phyloP scores from a whole-genome alignment of 192 early-diverging fungal species.

The Pilaira anomala region DNA sequence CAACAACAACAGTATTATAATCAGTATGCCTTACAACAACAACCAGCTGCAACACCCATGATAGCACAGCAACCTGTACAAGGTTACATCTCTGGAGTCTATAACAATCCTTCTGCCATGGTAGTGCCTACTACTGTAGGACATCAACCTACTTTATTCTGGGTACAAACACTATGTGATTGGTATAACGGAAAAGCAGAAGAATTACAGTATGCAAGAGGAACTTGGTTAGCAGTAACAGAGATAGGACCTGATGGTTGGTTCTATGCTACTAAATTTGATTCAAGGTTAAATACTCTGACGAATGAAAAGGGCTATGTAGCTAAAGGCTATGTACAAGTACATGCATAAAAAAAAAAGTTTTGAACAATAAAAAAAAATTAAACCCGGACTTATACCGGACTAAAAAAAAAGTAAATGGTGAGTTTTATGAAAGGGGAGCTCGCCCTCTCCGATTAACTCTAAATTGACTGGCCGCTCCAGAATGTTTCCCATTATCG shows the following conservation, averaged over 20 bases:
- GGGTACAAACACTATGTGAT: constrained; percentile 44
- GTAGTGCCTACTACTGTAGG: background rate
- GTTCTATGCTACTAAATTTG: constrained; percentile 44
- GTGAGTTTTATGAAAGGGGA: no score
- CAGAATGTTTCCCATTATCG: no score
- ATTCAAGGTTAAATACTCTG: constrained; percentile 13
- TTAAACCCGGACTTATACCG: background rate
- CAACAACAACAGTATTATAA: no score
- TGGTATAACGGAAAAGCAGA: constrained; percentile 41
- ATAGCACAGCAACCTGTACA: no score
- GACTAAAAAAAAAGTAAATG: background rate
- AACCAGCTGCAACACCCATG: no score
- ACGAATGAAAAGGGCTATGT: constrained; percentile 20
- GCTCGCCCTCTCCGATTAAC: no score
- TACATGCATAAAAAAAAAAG: background rate
- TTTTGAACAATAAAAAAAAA: background rate
- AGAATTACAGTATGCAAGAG: constrained; percentile 41
- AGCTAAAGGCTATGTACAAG: constrained; percentile 11
- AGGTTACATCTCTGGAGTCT: no score
- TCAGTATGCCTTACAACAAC: no score
- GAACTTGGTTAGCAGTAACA: constrained; percentile 38
- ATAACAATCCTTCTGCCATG: no score
- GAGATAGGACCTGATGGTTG: constrained; percentile 42
- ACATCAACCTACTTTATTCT: background rate
- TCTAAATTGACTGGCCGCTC: no score